Evolutionary conservation across 768 basidiomycete species (phyloP).

Genomic region (Trametes cinnabarina): DNA sequence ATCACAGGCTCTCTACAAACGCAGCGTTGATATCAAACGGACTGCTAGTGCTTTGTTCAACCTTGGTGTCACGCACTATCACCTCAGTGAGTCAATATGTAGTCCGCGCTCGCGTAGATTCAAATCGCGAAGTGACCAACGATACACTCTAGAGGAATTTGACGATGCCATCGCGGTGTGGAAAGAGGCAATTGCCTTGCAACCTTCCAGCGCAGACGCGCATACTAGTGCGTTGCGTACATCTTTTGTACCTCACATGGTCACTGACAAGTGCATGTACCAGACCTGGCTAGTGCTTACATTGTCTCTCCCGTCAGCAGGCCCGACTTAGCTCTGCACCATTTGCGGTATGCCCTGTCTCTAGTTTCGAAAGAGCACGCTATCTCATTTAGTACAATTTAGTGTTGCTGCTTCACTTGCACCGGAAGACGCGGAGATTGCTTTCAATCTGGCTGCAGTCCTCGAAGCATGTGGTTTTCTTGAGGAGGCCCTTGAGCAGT

Average conservation of each 20-base stretch:
- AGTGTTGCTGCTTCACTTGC: slow-evolving; percentile 82
- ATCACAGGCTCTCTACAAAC: slow-evolving; percentile 52
- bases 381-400: background rate
- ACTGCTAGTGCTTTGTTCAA: slow-evolving; percentile 84
- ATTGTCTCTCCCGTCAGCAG: slow-evolving; percentile 76
- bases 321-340: slow-evolving; percentile 84
- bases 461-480: slow-evolving; percentile 79
- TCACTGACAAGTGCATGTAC: background rate
- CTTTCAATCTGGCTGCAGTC: slow-evolving; percentile 88
- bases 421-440: slow-evolving; percentile 88
- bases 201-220: slow-evolving; percentile 81
- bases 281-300: slow-evolving; percentile 88
- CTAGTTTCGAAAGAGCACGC: slow-evolving; percentile 19
- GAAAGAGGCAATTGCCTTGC: slow-evolving; percentile 79
- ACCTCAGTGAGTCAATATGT: slow-evolving; percentile 60
- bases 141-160: slow-evolving; percentile 64
- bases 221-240: slow-evolving; percentile 67
- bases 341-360: slow-evolving; percentile 60
- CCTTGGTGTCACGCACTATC: slow-evolving; percentile 86
- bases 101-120: slow-evolving; percentile 1
- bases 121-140: background rate
- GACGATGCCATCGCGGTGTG: slow-evolving; percentile 82
- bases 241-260: slow-evolving; percentile 15
- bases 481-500: slow-evolving; percentile 78
- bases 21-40: slow-evolving; percentile 77